A percentile compares a stretch with the other conserved stretches of the same genome.
phyloP scores from a whole-genome alignment of 805 yeast genomes.

The Yarrowia yakushimensis region DNA sequence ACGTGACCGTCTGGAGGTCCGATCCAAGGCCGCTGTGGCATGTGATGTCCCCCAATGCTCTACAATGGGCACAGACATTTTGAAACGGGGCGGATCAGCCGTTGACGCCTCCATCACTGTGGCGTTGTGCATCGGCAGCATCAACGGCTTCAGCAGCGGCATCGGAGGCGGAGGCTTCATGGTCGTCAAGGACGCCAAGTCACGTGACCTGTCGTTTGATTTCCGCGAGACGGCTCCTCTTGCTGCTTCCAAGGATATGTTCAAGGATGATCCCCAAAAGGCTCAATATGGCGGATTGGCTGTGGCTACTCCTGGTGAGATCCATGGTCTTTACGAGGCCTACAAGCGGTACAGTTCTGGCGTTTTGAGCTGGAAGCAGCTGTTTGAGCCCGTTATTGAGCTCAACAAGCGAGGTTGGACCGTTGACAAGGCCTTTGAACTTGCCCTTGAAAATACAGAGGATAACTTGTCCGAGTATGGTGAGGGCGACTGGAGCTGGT shows the following conservation, averaged over 20 bases:
- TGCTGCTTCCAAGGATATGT: conserved; percentile 63
- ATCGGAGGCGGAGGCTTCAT: conserved; percentile 92
- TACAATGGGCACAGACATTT: conserved; percentile 54
- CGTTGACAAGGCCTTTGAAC: conserved; percentile 45
- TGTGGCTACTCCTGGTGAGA: conserved; percentile 85
- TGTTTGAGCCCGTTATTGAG: conserved; percentile 71
- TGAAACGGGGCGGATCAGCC: conserved; percentile 63
- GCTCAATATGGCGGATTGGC: conserved; percentile 84
- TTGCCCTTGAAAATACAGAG: conserved; percentile 43
- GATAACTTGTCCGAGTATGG: conserved; percentile 30
- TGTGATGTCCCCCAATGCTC: conserved; percentile 65
- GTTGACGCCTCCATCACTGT: conserved; percentile 92
- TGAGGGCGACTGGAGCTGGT: conserved; percentile 38
- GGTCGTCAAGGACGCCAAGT: conserved; percentile 44
- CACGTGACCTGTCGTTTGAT: conserved; percentile 62
- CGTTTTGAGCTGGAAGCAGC: conserved; percentile 61
- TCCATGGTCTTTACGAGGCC: conserved; percentile 72
- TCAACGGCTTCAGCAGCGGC: conserved; percentile 80
- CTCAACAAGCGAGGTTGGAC: conserved; percentile 64
- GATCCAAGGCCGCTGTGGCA: conserved; percentile 51
- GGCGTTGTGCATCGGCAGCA: conserved; percentile 80
- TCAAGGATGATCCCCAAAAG: conserved; percentile 44
- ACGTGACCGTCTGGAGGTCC: conserved; percentile 13
- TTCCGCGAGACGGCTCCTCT: conserved; percentile 88
- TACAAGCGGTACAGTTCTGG: conserved; percentile 66